Percentiles rank a stretch among this genome's conserved stretches.
Evolutionary conservation across 768 basidiomycete genomes (phyloP).

Genomic region (Pleurotus tuber-regium): DNA sequence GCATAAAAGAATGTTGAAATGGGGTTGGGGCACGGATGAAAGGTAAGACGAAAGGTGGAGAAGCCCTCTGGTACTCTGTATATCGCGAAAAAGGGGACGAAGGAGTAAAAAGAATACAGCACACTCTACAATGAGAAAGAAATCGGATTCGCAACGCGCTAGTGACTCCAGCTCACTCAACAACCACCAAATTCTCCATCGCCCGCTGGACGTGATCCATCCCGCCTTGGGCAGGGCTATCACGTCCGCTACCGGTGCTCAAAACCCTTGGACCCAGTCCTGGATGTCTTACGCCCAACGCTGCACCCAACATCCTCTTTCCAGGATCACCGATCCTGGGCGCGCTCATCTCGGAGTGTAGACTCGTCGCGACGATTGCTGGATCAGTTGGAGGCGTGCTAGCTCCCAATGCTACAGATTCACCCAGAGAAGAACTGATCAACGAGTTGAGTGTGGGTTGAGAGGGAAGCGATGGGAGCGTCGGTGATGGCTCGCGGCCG

Average conservation of each 20-base stretch:
- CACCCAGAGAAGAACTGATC: constrained; percentile 70
- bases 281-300: constrained; percentile 82
- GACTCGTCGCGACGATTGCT: constrained; percentile 61
- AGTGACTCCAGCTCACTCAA: constrained; percentile 47
- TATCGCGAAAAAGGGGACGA: constrained; percentile 7
- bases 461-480: constrained; percentile 74
- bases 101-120: constrained; percentile 1
- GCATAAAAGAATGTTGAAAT: constrained; percentile 7
- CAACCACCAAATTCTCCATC: constrained; percentile 71
- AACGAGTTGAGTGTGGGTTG: constrained; percentile 85
- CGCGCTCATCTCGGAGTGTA: constrained; percentile 36
- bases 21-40: not conserved
- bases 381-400: constrained; percentile 55
- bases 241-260: constrained; percentile 36
- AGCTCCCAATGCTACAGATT: constrained; percentile 43
- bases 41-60: not conserved
- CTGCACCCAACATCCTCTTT: constrained; percentile 86
- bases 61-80: constrained; percentile 10
- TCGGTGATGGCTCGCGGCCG: constrained; percentile 76
- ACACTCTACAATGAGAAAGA: no score
- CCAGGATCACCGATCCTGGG: constrained; percentile 87
- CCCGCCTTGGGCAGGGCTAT: constrained; percentile 37
- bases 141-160: no score
- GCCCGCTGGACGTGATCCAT: constrained; percentile 72
- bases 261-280: constrained; percentile 61